Evolutionary conservation across 805 yeast species (phyloP).

Genomic region (Grigorovia yakushimaensis): DNA sequence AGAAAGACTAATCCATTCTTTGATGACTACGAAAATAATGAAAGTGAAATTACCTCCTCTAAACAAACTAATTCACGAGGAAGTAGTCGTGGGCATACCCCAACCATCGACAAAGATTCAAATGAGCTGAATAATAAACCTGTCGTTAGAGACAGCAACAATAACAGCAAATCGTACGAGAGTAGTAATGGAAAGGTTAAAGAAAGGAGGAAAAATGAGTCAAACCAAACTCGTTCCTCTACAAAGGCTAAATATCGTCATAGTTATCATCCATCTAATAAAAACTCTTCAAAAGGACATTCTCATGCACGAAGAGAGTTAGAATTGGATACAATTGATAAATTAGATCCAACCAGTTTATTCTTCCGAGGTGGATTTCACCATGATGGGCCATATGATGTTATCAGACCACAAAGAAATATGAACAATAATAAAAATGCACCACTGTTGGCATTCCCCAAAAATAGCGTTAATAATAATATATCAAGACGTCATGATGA

Average conservation of each 20-base stretch:
- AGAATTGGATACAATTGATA: conserved; percentile 78
- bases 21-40: background rate
- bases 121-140: too few species aligned
- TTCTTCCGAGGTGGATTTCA: conserved; percentile 91
- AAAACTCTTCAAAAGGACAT: background rate
- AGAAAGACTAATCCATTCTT: conserved; percentile 1
- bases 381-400: conserved; percentile 99
- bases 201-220: background rate
- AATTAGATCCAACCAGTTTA: conserved; percentile 87
- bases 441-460: conserved; percentile 94
- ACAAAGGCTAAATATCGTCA: background rate
- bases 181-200: background rate
- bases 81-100: background rate
- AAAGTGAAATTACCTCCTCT: background rate
- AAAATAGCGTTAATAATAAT: conserved; percentile 69
- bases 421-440: conserved; percentile 54
- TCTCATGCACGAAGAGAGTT: background rate
- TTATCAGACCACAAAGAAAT: conserved; percentile 93
- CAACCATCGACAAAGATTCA: too few species aligned
- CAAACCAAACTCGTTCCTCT: background rate
- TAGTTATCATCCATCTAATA: background rate
- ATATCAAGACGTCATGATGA: conserved; percentile 33
- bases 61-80: background rate
- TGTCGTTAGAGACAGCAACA: too few species aligned
- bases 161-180: background rate